phyloP scores from a whole-genome alignment of 202 grass and related monocot genomes.

The Zoysia matrella region DNA sequence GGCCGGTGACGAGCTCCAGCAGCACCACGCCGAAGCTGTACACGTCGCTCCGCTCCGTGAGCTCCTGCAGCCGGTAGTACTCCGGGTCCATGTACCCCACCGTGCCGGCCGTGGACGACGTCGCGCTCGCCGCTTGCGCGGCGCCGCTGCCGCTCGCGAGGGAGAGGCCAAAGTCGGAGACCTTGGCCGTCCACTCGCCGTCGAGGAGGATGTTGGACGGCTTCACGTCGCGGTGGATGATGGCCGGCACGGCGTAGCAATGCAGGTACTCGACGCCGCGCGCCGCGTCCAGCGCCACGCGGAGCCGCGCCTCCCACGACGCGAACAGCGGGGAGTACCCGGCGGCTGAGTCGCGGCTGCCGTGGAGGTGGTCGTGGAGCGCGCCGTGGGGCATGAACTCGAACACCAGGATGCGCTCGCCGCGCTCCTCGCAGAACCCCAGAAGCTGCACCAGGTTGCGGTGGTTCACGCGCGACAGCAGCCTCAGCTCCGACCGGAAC shows the following conservation, averaged over 20 bases:
- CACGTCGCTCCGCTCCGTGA: constrained; percentile 79
- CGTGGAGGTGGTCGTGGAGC: constrained; percentile 85
- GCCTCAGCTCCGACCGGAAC: constrained; percentile 74
- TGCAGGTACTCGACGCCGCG: constrained; percentile 82
- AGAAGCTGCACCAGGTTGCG: constrained; percentile 77
- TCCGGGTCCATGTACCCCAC: constrained; percentile 29
- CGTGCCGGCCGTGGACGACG: constrained; percentile 60
- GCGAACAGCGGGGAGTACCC: constrained; percentile 49
- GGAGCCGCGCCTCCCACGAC: constrained; percentile 70
- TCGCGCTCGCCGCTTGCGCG: not conserved
- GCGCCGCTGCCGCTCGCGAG: constrained; percentile 36
- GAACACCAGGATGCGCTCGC: constrained; percentile 83
- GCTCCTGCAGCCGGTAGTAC: constrained; percentile 81
- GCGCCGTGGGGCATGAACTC: constrained; percentile 86
- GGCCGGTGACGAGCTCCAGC: constrained; percentile 77
- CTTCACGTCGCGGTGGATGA: constrained; percentile 96
- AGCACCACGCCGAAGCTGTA: constrained; percentile 88
- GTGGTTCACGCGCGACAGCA: constrained; percentile 87
- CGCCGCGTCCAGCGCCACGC: constrained; percentile 74
- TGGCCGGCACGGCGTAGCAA: constrained; percentile 85
- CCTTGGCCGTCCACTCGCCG: constrained; percentile 83
- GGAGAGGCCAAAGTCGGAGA: constrained; percentile 90
- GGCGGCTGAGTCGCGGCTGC: not conserved
- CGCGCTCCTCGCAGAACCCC: constrained; percentile 78
- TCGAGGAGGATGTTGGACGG: constrained; percentile 95